Conservation (phyloP, 805 yeast species). For the Grigorovia humatica region DNA sequence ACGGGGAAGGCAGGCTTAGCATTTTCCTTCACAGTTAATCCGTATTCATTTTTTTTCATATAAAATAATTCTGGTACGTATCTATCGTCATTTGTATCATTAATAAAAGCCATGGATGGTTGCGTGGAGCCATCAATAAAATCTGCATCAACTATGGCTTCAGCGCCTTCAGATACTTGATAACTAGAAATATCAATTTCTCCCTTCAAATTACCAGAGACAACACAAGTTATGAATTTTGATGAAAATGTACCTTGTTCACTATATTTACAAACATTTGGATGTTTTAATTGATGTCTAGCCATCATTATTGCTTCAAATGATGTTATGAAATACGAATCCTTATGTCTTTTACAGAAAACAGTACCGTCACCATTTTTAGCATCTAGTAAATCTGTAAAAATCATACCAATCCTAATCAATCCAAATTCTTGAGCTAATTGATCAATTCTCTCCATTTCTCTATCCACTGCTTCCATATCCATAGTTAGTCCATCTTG, state of each 20-base stretch:
- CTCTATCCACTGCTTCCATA: constrained; percentile 28
- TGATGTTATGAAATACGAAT: constrained; percentile 83
- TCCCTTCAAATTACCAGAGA: constrained; percentile 79
- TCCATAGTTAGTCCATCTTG: constrained; percentile 73
- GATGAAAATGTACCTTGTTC: constrained; percentile 64
- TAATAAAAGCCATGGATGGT: constrained; percentile 76
- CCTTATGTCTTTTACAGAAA: constrained; percentile 83
- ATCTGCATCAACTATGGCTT: constrained; percentile 79
- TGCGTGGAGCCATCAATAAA: constrained; percentile 80
- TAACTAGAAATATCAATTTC: constrained; percentile 87
- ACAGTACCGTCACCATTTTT: constrained; percentile 85
- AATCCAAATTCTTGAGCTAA: constrained; percentile 54
- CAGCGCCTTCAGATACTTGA: constrained; percentile 82
- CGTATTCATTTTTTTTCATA: constrained; percentile 78
- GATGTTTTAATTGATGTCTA: constrained; percentile 54
- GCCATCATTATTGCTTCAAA: constrained; percentile 81
- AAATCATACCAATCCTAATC: constrained; percentile 68
- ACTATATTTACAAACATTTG: constrained; percentile 55
- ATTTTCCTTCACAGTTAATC: constrained; percentile 72
- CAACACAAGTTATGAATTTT: constrained; percentile 85
- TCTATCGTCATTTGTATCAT: constrained; percentile 57
- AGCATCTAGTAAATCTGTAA: constrained; percentile 82
- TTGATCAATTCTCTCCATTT: constrained; percentile 41
- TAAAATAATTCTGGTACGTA: constrained; percentile 94
- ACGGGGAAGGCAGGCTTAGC: constrained; percentile 90